These are phyloP conservation scores for Mortierella hygrophila DNA, from an alignment of 192 early-diverging fungal genomes.

Conservation along the genomic window DNA sequence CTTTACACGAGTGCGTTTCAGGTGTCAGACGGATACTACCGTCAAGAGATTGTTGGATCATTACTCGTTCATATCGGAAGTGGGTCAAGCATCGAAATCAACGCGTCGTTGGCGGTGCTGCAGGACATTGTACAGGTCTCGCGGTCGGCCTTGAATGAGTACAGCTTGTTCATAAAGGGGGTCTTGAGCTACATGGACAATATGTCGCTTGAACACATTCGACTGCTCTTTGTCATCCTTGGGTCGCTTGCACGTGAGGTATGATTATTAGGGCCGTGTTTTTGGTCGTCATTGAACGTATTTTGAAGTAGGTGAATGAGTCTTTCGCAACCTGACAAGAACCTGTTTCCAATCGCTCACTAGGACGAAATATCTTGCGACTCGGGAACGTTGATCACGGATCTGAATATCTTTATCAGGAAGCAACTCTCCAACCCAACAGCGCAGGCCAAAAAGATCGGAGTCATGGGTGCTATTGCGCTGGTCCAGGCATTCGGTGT, in stretches of 20 bases:
- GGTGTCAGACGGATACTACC: slow-evolving; percentile 74
- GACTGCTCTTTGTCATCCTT: slow-evolving; percentile 75
- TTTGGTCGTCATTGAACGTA: neutral
- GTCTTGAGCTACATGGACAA: slow-evolving; percentile 82
- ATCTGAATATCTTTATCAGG: slow-evolving; percentile 78
- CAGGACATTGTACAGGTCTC: slow-evolving; percentile 65
- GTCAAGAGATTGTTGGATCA: slow-evolving; percentile 85
- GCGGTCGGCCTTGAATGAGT: slow-evolving; percentile 66
- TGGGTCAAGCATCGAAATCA: slow-evolving; percentile 70
- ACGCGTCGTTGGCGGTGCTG: slow-evolving; percentile 70
- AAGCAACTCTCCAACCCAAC: slow-evolving; percentile 82
- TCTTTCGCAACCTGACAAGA: neutral
- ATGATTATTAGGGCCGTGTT: neutral
- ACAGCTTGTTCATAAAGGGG: slow-evolving; percentile 78
- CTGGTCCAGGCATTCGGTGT: slow-evolving; percentile 73
- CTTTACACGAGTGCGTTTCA: slow-evolving; percentile 68
- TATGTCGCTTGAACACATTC: slow-evolving; percentile 70
- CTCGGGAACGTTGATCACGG: slow-evolving; percentile 69
- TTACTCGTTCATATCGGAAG: slow-evolving; percentile 84
- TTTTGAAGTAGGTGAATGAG: neutral
- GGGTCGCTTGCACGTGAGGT: slow-evolving; percentile 72
- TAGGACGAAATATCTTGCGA: slow-evolving; percentile 48
- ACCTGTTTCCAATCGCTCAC: no score
- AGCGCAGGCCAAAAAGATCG: slow-evolving; percentile 76
- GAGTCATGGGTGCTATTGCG: slow-evolving; percentile 77